Evolutionary conservation across 2,329 filamentous ascomycete genomes (phyloP).

Genomic region (Geosmithia morbida): DNA sequence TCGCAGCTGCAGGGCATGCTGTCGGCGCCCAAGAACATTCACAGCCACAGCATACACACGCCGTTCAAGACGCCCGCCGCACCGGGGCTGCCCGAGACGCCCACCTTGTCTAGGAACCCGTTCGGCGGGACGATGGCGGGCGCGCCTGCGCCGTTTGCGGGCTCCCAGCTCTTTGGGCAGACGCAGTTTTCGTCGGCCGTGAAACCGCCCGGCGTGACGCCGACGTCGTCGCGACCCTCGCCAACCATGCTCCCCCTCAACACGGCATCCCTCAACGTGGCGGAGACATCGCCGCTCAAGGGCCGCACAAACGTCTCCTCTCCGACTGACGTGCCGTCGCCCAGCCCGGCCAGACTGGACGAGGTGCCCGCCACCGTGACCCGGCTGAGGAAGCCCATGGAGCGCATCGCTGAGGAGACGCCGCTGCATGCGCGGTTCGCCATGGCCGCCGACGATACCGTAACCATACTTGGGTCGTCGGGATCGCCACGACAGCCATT

Average conservation of each 20-base stretch:
- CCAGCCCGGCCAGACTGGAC: constrained; percentile 23
- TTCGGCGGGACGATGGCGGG: constrained; percentile 21
- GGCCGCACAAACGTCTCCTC: constrained; percentile 31
- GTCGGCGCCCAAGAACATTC: constrained; percentile 6
- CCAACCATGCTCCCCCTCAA: constrained; percentile 28
- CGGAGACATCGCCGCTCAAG: constrained; percentile 33
- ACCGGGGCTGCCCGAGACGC: constrained; percentile 28
- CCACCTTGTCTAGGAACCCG: constrained; percentile 30
- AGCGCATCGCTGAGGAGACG: constrained; percentile 9
- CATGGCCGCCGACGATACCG: constrained; percentile 16
- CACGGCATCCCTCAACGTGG: constrained; percentile 28
- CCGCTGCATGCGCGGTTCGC: constrained; percentile 9
- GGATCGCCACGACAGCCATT: constrained; percentile 15
- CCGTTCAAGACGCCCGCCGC: constrained; percentile 1
- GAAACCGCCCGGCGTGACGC: constrained; percentile 26
- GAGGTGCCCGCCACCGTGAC: constrained; percentile 14
- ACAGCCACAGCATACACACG: constrained; percentile 2
- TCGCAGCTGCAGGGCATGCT: constrained; percentile 9
- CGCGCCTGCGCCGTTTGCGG: constrained; percentile 18
- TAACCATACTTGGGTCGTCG: background rate
- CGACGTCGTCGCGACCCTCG: constrained; percentile 43
- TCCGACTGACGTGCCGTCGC: constrained; percentile 22
- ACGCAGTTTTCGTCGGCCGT: constrained; percentile 38
- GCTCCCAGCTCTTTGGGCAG: constrained; percentile 38
- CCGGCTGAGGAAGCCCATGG: constrained; percentile 6